Evolutionary conservation across 1,284 basidiomycete species (phyloP), one percentile per base, ranked within the genome.

Genomic region (Pyrrhoderma noxium): DNA sequence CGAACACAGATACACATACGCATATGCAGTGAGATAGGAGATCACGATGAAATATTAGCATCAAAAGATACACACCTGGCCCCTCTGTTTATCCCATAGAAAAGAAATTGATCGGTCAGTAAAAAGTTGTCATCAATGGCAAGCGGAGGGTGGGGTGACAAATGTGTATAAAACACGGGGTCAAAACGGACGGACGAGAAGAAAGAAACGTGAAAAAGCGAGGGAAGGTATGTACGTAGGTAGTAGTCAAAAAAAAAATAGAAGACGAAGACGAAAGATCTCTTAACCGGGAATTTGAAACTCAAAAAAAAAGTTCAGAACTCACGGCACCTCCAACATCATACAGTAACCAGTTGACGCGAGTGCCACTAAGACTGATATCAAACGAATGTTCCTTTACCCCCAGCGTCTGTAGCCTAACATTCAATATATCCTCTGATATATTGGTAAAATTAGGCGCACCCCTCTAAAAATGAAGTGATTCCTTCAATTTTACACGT

Each of bases 241-340:
- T 37, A 22, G 14, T 5, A n/a, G 38, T 8, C 8, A 5, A 14
- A 40, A 14, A 5, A 40, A 5, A 22, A 5, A 40, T 18, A 5
- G 38, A 40, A 40, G 38, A 40, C 21, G 21, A 22, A 22, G n/a
- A n/a, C n/a, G n/a, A n/a, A n/a, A n/a, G n/a, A n/a, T n/a, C n/a
- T n/a, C n/a, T n/a, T n/a, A 16, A 22, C 38, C 16, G 38, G 46
- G 37, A 40, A 19, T 43, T 44, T 27, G 11, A 45, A 35, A 13
- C 16, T 19, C 36, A 52, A 47, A 57, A 47, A 53, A 51, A 21
- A 47, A 55, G 45, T 46, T 5, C 11, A 47, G 52, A 27, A 68
- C 83, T 64, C 60, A 88, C 84, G 49, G 85, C 82, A 45, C 86
- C 87, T 39, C 86, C 86, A 37, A 89, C 86, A 62, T 89, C 86